A percentile compares a stretch with the other conserved stretches of the same genome.
These are phyloP conservation scores for Rhizoclosmatium globosum DNA, from an alignment of 192 early-diverging fungal species.

Conservation along the genomic window DNA sequence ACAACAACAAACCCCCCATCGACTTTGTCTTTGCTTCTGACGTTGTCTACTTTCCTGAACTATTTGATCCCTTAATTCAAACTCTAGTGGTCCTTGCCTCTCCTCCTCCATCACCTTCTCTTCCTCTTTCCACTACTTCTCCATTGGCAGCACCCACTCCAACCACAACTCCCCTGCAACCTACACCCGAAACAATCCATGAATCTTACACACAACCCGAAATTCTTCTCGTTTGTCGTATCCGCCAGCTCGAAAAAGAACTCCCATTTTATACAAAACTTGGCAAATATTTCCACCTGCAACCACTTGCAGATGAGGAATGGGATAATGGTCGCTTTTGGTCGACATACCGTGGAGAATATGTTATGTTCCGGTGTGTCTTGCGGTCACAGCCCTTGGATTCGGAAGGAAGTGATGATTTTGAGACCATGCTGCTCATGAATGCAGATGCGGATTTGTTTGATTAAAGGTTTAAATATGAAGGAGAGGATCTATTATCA, in stretches of 20 bases:
- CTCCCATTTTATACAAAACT: conserved; percentile 27
- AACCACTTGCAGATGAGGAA: background rate
- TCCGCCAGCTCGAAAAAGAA: conserved; percentile 33
- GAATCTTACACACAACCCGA: background rate
- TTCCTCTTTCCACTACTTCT: background rate
- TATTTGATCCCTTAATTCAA: conserved; percentile 35
- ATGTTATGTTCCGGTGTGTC: conserved; percentile 28
- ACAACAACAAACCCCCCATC: background rate
- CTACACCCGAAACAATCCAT: too few relatives aligned
- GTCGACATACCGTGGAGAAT: conserved; percentile 11
- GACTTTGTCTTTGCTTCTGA: conserved; percentile 32
- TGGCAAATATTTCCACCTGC: conserved; percentile 33
- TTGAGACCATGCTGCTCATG: conserved; percentile 18
- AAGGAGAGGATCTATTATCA: too few relatives aligned
- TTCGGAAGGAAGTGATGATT: conserved; percentile 33
- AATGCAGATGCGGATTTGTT: conserved; percentile 22
- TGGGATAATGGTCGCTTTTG: conserved; percentile 28
- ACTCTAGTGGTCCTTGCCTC: conserved; percentile 8
- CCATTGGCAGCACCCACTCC: background rate
- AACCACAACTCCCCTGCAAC: background rate
- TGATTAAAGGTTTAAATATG: background rate
- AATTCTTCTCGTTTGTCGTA: conserved; percentile 9
- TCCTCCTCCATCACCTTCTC: too few relatives aligned
- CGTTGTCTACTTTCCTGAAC: conserved; percentile 38
- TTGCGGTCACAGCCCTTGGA: conserved; percentile 10